Percentiles rank a stretch among this genome's conserved stretches.
phyloP scores from a whole-genome alignment of 139 green algal genomes.

The Chlorella sp. region DNA sequence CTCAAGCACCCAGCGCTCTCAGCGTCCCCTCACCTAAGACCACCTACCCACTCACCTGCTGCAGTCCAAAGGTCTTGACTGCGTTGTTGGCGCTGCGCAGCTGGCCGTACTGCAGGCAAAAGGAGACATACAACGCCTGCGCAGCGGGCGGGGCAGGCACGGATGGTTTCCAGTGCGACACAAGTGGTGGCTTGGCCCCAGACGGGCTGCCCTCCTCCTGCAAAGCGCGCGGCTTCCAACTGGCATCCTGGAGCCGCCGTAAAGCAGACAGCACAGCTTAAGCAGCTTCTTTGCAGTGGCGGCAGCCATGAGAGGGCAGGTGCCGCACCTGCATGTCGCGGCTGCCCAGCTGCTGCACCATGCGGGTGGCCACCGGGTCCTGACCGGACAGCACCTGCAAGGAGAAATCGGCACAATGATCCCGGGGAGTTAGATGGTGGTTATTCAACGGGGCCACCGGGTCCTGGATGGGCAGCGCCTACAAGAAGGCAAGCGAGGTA shows the following conservation, averaged over 20 bases:
- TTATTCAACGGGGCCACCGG: no score
- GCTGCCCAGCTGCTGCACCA: slow-evolving; percentile 13
- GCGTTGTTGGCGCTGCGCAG: slow-evolving; percentile 27
- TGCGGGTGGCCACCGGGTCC: not conserved
- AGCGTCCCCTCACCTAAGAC: not conserved
- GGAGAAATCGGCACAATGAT: no score
- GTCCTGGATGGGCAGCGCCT: no score
- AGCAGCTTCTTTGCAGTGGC: not conserved
- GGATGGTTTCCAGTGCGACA: not conserved
- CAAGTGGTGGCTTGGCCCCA: not conserved
- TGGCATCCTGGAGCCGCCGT: no score
- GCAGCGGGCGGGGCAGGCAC: not conserved
- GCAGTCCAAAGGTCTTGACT: slow-evolving; percentile 11
- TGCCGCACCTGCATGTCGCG: slow-evolving; percentile 17
- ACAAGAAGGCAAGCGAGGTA: no score
- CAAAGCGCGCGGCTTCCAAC: not conserved
- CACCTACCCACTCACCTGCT: not conserved
- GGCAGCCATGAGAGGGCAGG: not conserved
- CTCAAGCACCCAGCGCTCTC: no score
- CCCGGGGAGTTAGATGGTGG: no score
- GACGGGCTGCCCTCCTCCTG: not conserved
- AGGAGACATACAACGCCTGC: slow-evolving; percentile 50
- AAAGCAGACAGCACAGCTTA: not conserved
- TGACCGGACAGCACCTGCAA: not conserved
- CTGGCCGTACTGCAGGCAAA: slow-evolving; percentile 54